Conservation (phyloP, 177 flowering plant genomes). For the Vitis hybrid region DNA sequence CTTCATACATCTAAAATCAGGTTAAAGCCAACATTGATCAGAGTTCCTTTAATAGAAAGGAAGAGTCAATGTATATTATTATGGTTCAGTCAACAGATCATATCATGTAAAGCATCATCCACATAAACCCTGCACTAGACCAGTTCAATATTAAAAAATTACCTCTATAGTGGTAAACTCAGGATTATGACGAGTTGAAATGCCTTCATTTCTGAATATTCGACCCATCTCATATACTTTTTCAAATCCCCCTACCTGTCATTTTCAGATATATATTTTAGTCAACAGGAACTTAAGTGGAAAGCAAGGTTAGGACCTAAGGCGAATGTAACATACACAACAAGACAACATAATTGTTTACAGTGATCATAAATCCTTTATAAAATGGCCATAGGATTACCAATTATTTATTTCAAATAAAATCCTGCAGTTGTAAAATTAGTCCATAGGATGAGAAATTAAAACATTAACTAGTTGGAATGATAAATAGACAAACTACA, state of each 20-base stretch:
- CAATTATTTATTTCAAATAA: too few relatives aligned
- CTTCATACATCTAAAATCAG: constrained; percentile 87
- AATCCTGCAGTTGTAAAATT: too few relatives aligned
- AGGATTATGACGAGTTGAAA: constrained; percentile 98
- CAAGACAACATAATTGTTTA: not conserved
- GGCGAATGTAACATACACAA: not conserved
- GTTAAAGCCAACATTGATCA: constrained; percentile 25
- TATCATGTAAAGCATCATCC: constrained; percentile 1
- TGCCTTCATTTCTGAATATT: constrained; percentile 95
- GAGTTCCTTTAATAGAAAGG: constrained; percentile 9
- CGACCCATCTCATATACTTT: constrained; percentile 95
- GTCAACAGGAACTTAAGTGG: not conserved
- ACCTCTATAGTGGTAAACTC: constrained; percentile 99
- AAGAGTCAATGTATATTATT: not conserved
- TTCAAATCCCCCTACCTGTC: constrained; percentile 95
- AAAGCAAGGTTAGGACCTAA: not conserved
- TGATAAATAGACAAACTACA: too few relatives aligned
- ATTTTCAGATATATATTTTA: constrained; percentile 10
- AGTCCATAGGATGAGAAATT: too few relatives aligned
- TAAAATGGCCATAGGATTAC: too few relatives aligned
- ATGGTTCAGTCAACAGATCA: not conserved
- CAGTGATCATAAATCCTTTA: not conserved
- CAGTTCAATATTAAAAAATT: constrained; percentile 3
- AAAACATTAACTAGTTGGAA: too few relatives aligned
- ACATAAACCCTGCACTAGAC: not conserved